Evolutionary conservation across 257 asterid species (phyloP).

Genomic region (Henckelia pumila): DNA sequence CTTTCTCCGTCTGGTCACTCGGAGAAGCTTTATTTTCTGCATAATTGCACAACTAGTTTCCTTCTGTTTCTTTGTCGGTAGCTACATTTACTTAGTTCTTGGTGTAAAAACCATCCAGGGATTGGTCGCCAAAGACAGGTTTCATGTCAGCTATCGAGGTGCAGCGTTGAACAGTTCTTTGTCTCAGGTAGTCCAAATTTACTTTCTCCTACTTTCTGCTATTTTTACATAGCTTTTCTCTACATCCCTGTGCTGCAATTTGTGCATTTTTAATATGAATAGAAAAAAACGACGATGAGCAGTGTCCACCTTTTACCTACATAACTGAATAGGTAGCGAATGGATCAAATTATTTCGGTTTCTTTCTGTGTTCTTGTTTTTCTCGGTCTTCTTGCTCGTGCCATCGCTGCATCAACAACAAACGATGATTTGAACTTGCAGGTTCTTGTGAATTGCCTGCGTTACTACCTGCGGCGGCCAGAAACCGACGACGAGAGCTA

Average conservation of each 20-base stretch:
- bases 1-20: slow-evolving; percentile 9
- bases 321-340: not conserved
- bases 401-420: not conserved
- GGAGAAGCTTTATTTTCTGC: not conserved
- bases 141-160: slow-evolving; percentile 91
- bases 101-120: slow-evolving; percentile 49
- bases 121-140: slow-evolving; percentile 87
- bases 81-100: slow-evolving; percentile 20
- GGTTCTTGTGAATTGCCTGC: slow-evolving; percentile 90
- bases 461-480: slow-evolving; percentile 86
- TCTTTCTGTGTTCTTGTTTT: not conserved
- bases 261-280: not conserved
- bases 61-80: not conserved
- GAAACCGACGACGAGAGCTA: slow-evolving; percentile 89
- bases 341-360: not conserved
- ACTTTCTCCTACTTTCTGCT: slow-evolving; percentile 1
- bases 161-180: slow-evolving; percentile 80
- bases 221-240: not conserved
- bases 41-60: not conserved
- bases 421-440: slow-evolving; percentile 28
- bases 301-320: not conserved
- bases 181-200: slow-evolving; percentile 72
- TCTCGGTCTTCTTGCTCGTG: not conserved
- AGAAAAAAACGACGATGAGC: not conserved
- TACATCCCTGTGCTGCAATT: not conserved